A percentile compares a stretch with the other conserved stretches of the same genome.
Evolutionary conservation across 2,329 filamentous ascomycete species (phyloP).

Genomic region (Penicillium italicum): DNA sequence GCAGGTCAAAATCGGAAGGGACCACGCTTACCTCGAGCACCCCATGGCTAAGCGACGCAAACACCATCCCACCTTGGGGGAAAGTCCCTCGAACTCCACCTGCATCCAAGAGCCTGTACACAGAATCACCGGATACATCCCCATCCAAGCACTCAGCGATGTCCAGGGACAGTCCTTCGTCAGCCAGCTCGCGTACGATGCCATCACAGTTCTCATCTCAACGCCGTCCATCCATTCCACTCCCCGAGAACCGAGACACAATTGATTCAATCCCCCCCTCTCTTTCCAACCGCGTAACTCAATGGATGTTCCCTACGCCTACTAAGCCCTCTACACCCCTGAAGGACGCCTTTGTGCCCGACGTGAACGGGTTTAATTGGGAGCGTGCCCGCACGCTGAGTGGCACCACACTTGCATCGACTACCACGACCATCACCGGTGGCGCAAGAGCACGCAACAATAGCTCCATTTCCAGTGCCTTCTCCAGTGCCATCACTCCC

Average conservation of each 20-base stretch:
- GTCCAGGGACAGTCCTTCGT: slow-evolving; percentile 12
- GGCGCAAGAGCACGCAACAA: slow-evolving; percentile 18
- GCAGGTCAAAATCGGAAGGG: slow-evolving; percentile 12
- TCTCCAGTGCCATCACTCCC: slow-evolving; percentile 15
- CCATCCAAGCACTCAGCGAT: slow-evolving; percentile 4
- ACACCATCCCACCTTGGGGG: background rate
- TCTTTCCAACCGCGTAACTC: slow-evolving; percentile 28
- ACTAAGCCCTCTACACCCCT: slow-evolving; percentile 10
- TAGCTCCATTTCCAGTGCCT: slow-evolving; percentile 30
- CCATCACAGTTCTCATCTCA: slow-evolving; percentile 24
- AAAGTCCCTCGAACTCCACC: slow-evolving; percentile 10
- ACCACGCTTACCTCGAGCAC: slow-evolving; percentile 7
- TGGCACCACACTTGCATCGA: slow-evolving; percentile 34
- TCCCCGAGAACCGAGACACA: slow-evolving; percentile 14
- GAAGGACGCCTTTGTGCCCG: slow-evolving; percentile 14
- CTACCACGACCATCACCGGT: slow-evolving; percentile 24
- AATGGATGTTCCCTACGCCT: slow-evolving; percentile 30
- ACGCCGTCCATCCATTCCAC: slow-evolving; percentile 21
- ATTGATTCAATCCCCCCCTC: slow-evolving; percentile 15
- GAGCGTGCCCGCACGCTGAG: slow-evolving; percentile 35
- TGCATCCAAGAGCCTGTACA: background rate
- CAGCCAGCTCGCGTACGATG: slow-evolving; percentile 19
- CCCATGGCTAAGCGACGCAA: background rate
- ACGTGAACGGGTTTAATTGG: slow-evolving; percentile 21
- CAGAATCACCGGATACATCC: background rate